Conservation (phyloP, 495 filamentous ascomycete species). For the Xylaria telfairii region DNA sequence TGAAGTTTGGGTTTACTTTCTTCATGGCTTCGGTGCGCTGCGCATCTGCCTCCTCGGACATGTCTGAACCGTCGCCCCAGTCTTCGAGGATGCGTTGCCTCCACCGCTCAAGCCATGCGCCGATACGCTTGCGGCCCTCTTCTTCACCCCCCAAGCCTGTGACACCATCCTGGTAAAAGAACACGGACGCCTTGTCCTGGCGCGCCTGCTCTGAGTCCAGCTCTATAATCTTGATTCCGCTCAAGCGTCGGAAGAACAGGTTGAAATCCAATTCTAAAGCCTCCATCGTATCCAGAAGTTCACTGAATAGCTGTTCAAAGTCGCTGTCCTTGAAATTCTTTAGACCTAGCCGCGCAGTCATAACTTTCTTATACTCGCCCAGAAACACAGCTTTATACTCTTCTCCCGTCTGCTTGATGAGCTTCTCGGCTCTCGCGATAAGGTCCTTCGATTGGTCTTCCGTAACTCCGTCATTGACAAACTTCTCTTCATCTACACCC, state of each 20-base stretch:
- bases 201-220: conserved; percentile 66
- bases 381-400: conserved; percentile 89
- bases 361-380: conserved; percentile 81
- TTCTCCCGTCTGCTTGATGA: conserved; percentile 78
- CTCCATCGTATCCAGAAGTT: conserved; percentile 82
- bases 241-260: conserved; percentile 84
- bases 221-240: conserved; percentile 59
- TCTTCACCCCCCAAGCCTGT: conserved; percentile 62
- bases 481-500: conserved; percentile 69
- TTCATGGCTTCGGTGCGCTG: conserved; percentile 77
- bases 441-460: conserved; percentile 70
- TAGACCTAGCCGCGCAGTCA: conserved; percentile 79
- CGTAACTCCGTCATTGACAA: conserved; percentile 72
- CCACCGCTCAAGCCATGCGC: conserved; percentile 79
- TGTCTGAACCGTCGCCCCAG: conserved; percentile 58
- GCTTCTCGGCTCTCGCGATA: conserved; percentile 76
- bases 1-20: conserved; percentile 86
- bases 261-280: conserved; percentile 85
- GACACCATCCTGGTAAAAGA: conserved; percentile 74
- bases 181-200: conserved; percentile 62
- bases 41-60: conserved; percentile 56
- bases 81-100: conserved; percentile 70
- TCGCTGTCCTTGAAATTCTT: conserved; percentile 68
- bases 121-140: conserved; percentile 67
- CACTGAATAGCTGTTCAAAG: conserved; percentile 77